Base-by-base conservation (phyloP, 176 grass and related monocot genomes). In the Zoysia pacifica region DNA sequence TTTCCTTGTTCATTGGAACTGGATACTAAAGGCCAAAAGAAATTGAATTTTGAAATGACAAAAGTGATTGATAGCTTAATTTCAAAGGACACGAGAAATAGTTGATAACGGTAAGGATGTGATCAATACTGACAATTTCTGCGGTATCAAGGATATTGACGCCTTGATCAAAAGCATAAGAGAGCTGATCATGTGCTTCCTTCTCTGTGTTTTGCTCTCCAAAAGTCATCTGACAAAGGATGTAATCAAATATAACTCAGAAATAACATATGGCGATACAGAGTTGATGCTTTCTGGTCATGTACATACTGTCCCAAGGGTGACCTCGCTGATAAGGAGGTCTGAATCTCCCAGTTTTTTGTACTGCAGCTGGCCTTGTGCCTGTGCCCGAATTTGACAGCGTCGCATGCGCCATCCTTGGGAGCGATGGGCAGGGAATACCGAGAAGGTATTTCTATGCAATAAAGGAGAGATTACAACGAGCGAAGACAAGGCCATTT, bases 271-370 rank as follows among this genome's bases (percentile, higher is more conserved):
- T 72, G 61, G 39, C 48, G 66, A 44, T 4, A 55, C 28, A n/a
- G 73, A 46, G 15, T 41, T 49, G 28, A 58, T n/a, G 5, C 69
- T 18, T n/a, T 74, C 18, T 9, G 65, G 42, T 58, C 53, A 14
- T 62, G 16, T 44, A 54, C 63, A n/a, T 51, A 93, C 91, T 28
- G 87, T 93, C 67, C 87, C 87, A 79, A 93, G 87, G 28, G 67
- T 87, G 82, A 73, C 66, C 76, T 93, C 91, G n/a, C 87, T 90
- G 44, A 90, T 80, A 40, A 79, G 63, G 50, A 93, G 91, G 56
- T 93, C 87, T 1, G 91, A 93, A 69, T 87, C 91, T 28, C 91
- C 87, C 20, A 93, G 82, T 45, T 87, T 90, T 50, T 62, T 62
- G 48, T 93, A 90, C 82, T 83, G 84, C 69, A 90, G 39, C 55